Evolutionary conservation across 805 yeast genomes (phyloP).

Genomic region (Metschnikowia noctiluminum): DNA sequence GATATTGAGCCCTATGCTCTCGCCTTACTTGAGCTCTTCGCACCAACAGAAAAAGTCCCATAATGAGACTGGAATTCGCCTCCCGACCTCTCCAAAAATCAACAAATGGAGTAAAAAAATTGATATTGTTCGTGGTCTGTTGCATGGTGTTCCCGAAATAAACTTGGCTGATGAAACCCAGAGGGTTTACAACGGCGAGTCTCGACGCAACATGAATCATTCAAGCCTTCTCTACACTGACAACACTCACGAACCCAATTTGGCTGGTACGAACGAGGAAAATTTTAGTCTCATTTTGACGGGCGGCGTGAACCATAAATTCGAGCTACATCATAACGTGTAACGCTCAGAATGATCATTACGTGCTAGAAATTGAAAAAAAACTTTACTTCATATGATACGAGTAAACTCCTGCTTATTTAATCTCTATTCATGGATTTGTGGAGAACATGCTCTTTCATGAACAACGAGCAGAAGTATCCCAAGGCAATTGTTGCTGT

Average conservation of each 20-base stretch:
- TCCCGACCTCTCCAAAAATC: slow-evolving; percentile 16
- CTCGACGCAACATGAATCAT: slow-evolving; percentile 12
- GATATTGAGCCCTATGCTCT: slow-evolving; percentile 42
- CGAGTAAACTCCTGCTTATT: neutral
- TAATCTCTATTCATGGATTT: slow-evolving; percentile 44
- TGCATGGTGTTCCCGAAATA: slow-evolving; percentile 4
- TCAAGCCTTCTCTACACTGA: slow-evolving; percentile 12
- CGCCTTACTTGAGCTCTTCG: slow-evolving; percentile 36
- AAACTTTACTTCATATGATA: too few species aligned
- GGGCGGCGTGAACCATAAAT: slow-evolving; percentile 19
- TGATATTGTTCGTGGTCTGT: neutral
- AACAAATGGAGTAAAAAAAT: slow-evolving; percentile 17
- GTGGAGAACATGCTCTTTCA: slow-evolving; percentile 59
- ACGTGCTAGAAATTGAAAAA: too few species aligned
- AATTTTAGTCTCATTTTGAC: slow-evolving; percentile 10
- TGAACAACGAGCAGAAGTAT: slow-evolving; percentile 40
- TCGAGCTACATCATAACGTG: slow-evolving; percentile 4
- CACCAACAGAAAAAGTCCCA: slow-evolving; percentile 4
- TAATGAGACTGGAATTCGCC: slow-evolving; percentile 14
- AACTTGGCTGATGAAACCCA: slow-evolving; percentile 3
- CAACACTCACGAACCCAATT: slow-evolving; percentile 3
- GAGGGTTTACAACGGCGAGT: neutral
- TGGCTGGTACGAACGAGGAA: neutral
- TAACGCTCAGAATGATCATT: neutral
- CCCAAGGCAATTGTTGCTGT: slow-evolving; percentile 40